phyloP scores from a whole-genome alignment of 768 basidiomycete species.

The Cystofilobasidium bisporidii region DNA sequence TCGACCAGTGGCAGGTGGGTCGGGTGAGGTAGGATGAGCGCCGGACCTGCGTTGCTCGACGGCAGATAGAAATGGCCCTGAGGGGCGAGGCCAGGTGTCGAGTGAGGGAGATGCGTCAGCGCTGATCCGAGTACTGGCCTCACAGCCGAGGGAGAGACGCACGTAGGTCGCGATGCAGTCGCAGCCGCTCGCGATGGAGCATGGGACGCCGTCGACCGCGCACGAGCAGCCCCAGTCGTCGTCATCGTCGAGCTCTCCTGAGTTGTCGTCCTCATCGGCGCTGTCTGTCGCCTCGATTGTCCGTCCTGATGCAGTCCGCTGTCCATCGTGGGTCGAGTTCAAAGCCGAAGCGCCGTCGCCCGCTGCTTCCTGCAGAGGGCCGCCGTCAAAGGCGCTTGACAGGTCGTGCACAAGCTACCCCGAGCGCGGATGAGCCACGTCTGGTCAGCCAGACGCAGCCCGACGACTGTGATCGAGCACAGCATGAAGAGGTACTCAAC shows the following conservation, averaged over 20 bases:
- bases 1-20: slow-evolving; percentile 20
- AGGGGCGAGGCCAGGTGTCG: too few species aligned
- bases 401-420: slow-evolving; percentile 10
- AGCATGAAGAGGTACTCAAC: too few species aligned
- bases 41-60: not conserved
- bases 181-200: not conserved
- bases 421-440: too few species aligned
- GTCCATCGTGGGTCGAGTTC: too few species aligned
- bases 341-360: too few species aligned
- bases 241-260: too few species aligned
- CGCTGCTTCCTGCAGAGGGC: not conserved
- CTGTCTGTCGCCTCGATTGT: too few species aligned
- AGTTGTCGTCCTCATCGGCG: not conserved
- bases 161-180: slow-evolving; percentile 20
- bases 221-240: slow-evolving; percentile 2
- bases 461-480: too few species aligned
- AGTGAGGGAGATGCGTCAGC: too few species aligned
- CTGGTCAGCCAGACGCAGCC: too few species aligned
- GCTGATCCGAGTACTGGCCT: too few species aligned
- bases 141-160: not conserved
- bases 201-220: not conserved
- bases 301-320: too few species aligned
- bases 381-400: not conserved
- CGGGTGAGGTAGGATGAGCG: slow-evolving; percentile 13
- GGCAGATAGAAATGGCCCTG: slow-evolving; percentile 14